Evolutionary conservation across 208 protist species (phyloP), one percentile per base, ranked within the genome.

Genomic region (Leishmania tropica): DNA sequence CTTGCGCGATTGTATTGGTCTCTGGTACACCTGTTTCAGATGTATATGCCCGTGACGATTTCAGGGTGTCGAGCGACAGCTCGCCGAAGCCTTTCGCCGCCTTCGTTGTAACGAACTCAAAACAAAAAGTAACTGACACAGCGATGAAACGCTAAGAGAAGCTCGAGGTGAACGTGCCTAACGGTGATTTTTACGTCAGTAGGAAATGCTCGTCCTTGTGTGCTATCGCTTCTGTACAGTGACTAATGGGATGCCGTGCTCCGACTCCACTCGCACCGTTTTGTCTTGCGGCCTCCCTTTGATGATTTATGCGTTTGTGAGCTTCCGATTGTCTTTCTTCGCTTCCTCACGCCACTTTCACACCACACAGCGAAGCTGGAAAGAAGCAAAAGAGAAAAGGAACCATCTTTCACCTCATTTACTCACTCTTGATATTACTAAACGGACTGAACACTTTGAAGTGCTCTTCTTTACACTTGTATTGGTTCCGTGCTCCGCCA

Each of bases 261-360:
- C n/a, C 21, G 47, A 3, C 45, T 74, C 67, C 45, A 53, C 40
- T 74, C 24, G 70, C 8, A 74, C 45, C 45, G 15, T 75, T 85
- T 37, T 60, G 19, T 79, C 31, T 68, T 75, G 47, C 54, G 37
- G 5, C 51, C n/a, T 40, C 21, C 62, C 3, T 11, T 68, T 68
- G 10, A 37, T 40, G 21, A 40, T 67, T 40, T 21, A 35, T 68
- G 13, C 19, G 24, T n/a, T n/a, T 31, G 45, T 53, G 45, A 51
- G 70, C 40, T 74, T 53, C 28, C 45, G 28, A n/a, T 53, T 53
- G 40, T 0, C 15, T 53, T 28, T 58, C 37, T 58, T 64, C 28
- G 11, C 35, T 56, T 48, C 60, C 2, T 62, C 31, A 11, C 31
- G 1, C 19, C 2, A 40, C 68, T 1, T 56, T 2, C 17, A 31